A percentile compares a stretch with the other conserved stretches of the same genome.
These are phyloP conservation scores for Alternaria ventricosa DNA, from an alignment of 2,329 filamentous ascomycete species.

Conservation along the genomic window DNA sequence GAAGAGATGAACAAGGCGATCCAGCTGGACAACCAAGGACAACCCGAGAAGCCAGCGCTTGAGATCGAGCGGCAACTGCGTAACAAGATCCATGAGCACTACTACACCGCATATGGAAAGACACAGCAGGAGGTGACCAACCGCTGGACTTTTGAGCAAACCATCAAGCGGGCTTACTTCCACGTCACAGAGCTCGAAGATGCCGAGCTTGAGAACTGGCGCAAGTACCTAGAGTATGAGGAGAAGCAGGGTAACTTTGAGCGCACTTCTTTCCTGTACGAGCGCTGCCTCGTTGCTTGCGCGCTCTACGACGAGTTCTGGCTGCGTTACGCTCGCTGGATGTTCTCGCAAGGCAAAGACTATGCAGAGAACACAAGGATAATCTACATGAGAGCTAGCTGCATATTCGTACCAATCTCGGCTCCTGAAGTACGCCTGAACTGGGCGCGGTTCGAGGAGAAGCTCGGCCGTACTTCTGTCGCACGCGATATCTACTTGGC, in stretches of 20 bases:
- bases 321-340: conserved; percentile 97
- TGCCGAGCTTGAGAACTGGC: conserved; percentile 85
- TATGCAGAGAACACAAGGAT: conserved; percentile 78
- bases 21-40: conserved; percentile 64
- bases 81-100: conserved; percentile 77
- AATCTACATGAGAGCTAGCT: conserved; percentile 88
- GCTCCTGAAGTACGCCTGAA: conserved; percentile 83
- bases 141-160: conserved; percentile 92
- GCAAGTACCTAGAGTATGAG: conserved; percentile 95
- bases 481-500: conserved; percentile 85
- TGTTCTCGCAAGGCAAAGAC: conserved; percentile 75
- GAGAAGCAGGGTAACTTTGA: conserved; percentile 80
- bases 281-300: conserved; percentile 89
- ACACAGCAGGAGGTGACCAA: conserved; percentile 90
- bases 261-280: conserved; percentile 84
- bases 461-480: conserved; percentile 74
- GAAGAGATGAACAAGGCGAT: conserved; percentile 74
- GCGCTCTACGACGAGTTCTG: conserved; percentile 98
- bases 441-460: conserved; percentile 95
- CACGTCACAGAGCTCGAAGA: conserved; percentile 93
- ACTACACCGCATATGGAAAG: conserved; percentile 78
- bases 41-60: conserved; percentile 68
- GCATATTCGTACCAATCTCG: conserved; percentile 84
- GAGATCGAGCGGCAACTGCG: conserved; percentile 87
- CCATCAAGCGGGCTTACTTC: conserved; percentile 96